Evolutionary conservation across 768 basidiomycete species (phyloP).

Genomic region (Asterophora parasitica): DNA sequence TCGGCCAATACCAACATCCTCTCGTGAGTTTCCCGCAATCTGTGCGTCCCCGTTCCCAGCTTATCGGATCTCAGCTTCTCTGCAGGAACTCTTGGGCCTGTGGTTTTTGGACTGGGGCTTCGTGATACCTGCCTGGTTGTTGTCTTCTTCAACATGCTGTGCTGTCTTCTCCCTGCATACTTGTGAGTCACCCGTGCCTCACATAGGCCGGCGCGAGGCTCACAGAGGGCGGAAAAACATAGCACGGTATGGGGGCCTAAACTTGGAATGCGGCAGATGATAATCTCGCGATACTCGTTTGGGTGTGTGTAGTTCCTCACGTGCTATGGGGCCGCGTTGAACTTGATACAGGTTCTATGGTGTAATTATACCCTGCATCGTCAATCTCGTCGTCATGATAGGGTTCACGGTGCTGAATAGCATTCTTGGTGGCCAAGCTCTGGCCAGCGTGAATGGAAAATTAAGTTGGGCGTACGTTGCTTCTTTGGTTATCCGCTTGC

Average conservation of each 20-base stretch:
- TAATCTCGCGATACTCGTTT: constrained; percentile 48
- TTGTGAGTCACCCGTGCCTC: constrained; percentile 31
- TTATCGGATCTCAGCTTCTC: constrained; percentile 43
- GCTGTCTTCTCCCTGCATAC: constrained; percentile 56
- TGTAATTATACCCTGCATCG: constrained; percentile 50
- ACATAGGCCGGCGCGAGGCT: neutral
- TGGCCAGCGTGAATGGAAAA: constrained; percentile 37
- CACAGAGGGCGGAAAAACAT: neutral
- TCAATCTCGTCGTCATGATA: constrained; percentile 59
- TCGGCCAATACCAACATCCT: constrained; percentile 69
- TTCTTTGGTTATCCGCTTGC: neutral
- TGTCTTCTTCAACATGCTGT: constrained; percentile 63
- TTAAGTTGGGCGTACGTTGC: constrained; percentile 39
- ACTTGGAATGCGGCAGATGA: constrained; percentile 84
- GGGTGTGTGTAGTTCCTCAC: constrained; percentile 21
- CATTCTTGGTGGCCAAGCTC: constrained; percentile 62
- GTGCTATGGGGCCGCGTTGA: neutral
- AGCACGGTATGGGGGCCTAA: constrained; percentile 75
- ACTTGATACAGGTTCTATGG: constrained; percentile 51
- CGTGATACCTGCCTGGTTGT: constrained; percentile 63
- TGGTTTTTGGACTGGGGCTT: constrained; percentile 52
- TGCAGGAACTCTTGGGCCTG: constrained; percentile 62
- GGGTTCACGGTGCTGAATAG: constrained; percentile 71
- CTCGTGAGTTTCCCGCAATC: constrained; percentile 27
- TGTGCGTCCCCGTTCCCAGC: neutral